Evolutionary conservation across 2,329 filamentous ascomycete genomes (phyloP), one percentile per base, ranked within the genome.

Genomic region (Periglandula ipomoeae): DNA sequence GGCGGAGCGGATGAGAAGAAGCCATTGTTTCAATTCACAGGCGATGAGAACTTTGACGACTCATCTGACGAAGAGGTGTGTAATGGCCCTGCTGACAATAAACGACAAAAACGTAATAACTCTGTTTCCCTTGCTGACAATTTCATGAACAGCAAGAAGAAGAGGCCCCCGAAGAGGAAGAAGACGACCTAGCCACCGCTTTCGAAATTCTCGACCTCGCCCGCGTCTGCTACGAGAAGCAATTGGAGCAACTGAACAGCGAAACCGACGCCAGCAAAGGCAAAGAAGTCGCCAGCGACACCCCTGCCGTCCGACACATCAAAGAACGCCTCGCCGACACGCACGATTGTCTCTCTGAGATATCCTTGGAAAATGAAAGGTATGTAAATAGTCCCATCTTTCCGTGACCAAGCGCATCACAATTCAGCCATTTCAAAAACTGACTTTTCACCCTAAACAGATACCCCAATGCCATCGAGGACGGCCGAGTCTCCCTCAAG

Each of bases 281-380:
- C 49, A 74, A 75, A 51, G 68, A 72, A 50, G 61, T 60, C 32
- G 61, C 62, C 15, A 60, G 67, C 20, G 70, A 74, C 46, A 67
- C 66, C 7, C 66, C 69, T 37, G 58, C 63, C 2, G 55, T 73
- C 39, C 69, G 75, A 55, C 81, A 86, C 52, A 74, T 90, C 61
- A 90, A 89, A 67, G 88, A 95, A 67, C 82, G 89, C 49, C 78
- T 97, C 30, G 89, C 89, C 52, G 93, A 98, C 62, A 95, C 89
- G 8, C 89, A 96, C 64, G 90, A 96, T 63, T 78, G 95, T 49
- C 85, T 97, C 53, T 87, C 90, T 9, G 93, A 98, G 68, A 96
- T 98, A 53, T 94, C 87, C n/a, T 75, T 98, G 24, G 93, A 98
- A 70, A 95, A 93, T 57, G 93, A 97, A 69, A 84, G 86, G 71